Conservation (phyloP, 208 protist species). For the Strigomonas culicis region DNA sequence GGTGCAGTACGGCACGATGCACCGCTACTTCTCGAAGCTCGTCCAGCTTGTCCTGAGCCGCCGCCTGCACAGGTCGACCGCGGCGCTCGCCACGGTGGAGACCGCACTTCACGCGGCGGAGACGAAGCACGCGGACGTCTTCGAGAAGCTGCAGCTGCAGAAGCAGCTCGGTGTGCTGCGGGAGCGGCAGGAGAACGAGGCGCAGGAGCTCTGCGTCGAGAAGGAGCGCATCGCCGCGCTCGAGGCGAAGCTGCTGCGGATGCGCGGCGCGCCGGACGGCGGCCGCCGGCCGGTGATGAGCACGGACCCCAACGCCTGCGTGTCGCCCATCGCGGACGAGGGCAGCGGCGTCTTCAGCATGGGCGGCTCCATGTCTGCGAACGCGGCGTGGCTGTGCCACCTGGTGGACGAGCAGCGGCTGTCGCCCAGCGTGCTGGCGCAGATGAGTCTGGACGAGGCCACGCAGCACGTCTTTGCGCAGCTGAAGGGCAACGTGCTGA, state of each 20-base stretch:
- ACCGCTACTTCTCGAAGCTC: slow-evolving; percentile 45
- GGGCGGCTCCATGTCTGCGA: slow-evolving; percentile 26
- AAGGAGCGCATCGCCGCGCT: slow-evolving; percentile 19
- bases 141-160: slow-evolving; percentile 83
- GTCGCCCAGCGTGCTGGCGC: slow-evolving; percentile 54
- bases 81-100: slow-evolving; percentile 39
- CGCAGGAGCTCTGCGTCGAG: slow-evolving; percentile 26
- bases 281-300: not conserved
- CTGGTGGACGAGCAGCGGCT: slow-evolving; percentile 62
- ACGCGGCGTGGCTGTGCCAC: slow-evolving; percentile 32
- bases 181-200: slow-evolving; percentile 40
- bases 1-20: slow-evolving; percentile 22
- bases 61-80: slow-evolving; percentile 16
- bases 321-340: not conserved
- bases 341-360: not conserved
- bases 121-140: slow-evolving; percentile 60
- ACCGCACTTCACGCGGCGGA: slow-evolving; percentile 42
- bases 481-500: slow-evolving; percentile 84
- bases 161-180: slow-evolving; percentile 60
- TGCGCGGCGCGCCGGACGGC: not conserved
- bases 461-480: slow-evolving; percentile 76
- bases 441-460: slow-evolving; percentile 58
- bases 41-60: slow-evolving; percentile 32
- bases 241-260: slow-evolving; percentile 11
- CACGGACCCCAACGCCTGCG: slow-evolving; percentile 2